A percentile compares a stretch with the other conserved stretches of the same genome.
Conservation (phyloP, 495 filamentous ascomycete species). For the Penicillium subrubescens region DNA sequence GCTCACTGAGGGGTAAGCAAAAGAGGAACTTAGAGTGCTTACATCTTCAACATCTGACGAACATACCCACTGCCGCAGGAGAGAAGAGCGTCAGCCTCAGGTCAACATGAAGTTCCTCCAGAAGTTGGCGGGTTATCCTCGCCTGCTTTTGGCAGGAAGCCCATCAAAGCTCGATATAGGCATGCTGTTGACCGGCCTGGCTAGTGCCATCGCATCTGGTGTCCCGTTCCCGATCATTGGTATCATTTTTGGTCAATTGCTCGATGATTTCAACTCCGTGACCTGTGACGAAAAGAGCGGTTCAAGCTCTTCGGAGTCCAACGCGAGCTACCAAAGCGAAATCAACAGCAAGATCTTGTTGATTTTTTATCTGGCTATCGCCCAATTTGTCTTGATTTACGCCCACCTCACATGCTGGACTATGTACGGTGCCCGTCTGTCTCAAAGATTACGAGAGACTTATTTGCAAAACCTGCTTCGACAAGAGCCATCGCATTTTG, state of each 20-base stretch:
- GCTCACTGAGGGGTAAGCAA: conserved; percentile 3
- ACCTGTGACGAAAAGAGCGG: conserved; percentile 44
- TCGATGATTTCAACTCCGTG: conserved; percentile 66
- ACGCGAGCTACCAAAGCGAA: conserved; percentile 35
- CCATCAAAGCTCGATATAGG: conserved; percentile 22
- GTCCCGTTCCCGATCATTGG: conserved; percentile 70
- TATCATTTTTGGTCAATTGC: conserved; percentile 67
- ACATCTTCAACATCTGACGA: neutral
- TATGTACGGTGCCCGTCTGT: conserved; percentile 60
- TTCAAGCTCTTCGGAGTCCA: conserved; percentile 13
- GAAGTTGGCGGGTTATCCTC: conserved; percentile 43
- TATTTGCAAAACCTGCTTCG: conserved; percentile 60
- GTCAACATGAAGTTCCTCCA: conserved; percentile 32
- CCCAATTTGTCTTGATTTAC: conserved; percentile 63
- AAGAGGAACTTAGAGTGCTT: neutral
- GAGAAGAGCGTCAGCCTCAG: neutral
- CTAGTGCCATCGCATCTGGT: conserved; percentile 61
- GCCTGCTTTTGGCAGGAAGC: conserved; percentile 42
- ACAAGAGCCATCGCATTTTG: conserved; percentile 65
- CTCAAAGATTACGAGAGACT: conserved; percentile 59
- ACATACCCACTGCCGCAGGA: neutral
- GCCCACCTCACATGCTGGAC: conserved; percentile 56
- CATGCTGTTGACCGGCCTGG: conserved; percentile 40
- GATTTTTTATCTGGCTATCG: conserved; percentile 65
- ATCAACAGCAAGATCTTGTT: conserved; percentile 61